These are phyloP conservation scores for Nigrograna mackinnonii DNA, from an alignment of 2,329 filamentous ascomycete genomes.

Conservation along the genomic window DNA sequence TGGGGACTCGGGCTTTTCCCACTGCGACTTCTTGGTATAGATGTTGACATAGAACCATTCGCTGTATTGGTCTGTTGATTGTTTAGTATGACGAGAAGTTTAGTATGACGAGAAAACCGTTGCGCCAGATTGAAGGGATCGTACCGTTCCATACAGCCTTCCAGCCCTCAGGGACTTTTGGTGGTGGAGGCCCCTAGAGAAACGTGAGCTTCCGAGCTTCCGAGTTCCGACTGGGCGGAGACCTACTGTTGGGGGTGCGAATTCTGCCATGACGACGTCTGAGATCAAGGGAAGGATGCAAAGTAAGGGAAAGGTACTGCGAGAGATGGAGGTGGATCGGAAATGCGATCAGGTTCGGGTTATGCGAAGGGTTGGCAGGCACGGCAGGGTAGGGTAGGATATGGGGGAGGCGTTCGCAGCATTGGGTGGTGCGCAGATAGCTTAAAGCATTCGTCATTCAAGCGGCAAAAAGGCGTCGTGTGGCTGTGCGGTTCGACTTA, in stretches of 20 bases:
- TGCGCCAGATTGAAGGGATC: background rate
- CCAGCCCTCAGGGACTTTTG: slow-evolving; percentile 76
- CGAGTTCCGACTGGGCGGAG: slow-evolving; percentile 1
- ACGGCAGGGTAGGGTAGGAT: too few species aligned
- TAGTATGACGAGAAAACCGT: too few species aligned
- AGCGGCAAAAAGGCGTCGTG: too few species aligned
- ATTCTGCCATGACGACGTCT: slow-evolving; percentile 39
- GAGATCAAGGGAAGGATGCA: too few species aligned
- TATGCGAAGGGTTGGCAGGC: too few species aligned
- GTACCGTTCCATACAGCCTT: slow-evolving; percentile 74
- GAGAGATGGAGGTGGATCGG: too few species aligned
- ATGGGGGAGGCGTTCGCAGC: too few species aligned
- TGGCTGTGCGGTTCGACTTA: too few species aligned
- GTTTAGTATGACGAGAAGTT: slow-evolving; percentile 1
- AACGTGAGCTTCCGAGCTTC: slow-evolving; percentile 3
- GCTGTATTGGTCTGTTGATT: slow-evolving; percentile 70
- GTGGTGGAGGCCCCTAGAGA: slow-evolving; percentile 57
- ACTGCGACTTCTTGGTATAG: slow-evolving; percentile 85
- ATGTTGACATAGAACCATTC: slow-evolving; percentile 96
- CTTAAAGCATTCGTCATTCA: too few species aligned
- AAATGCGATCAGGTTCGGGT: too few species aligned
- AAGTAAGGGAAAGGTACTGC: too few species aligned
- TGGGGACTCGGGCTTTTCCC: slow-evolving; percentile 78
- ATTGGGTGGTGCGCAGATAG: too few species aligned
- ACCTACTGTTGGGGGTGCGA: slow-evolving; percentile 38